phyloP scores from a whole-genome alignment of 805 yeast genomes.

The Yamadazyma olivae region DNA sequence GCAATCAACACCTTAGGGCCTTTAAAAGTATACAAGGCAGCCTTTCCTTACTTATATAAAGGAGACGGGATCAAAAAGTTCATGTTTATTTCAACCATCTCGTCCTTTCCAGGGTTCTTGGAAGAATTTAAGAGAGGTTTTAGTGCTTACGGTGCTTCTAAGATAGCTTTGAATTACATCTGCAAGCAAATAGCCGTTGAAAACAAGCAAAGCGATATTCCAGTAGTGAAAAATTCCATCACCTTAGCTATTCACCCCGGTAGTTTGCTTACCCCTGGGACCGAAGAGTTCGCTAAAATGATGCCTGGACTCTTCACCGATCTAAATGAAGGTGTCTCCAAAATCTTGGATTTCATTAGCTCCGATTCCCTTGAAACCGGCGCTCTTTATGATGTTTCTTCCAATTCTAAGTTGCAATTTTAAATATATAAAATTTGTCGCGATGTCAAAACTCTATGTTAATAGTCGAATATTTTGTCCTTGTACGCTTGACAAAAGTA shows the following conservation, averaged over 20 bases:
- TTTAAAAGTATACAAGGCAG: conserved; percentile 7
- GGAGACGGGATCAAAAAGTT: conserved; percentile 7
- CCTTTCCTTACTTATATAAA: conserved; percentile 6
- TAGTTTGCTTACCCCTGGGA: conserved; percentile 21
- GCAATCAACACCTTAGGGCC: conserved; percentile 7
- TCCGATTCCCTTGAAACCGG: not conserved
- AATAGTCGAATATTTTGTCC: no score
- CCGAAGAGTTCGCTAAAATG: not conserved
- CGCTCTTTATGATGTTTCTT: not conserved
- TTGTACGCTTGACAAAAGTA: no score
- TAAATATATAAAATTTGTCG: no score
- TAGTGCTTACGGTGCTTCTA: conserved; percentile 32
- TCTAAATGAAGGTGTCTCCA: not conserved
- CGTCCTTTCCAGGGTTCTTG: not conserved
- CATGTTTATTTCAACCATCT: conserved; percentile 14
- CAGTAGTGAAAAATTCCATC: not conserved
- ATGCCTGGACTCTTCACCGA: not conserved
- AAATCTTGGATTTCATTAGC: not conserved
- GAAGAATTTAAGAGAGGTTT: not conserved
- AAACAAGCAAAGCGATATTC: conserved; percentile 1
- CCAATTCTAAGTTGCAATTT: not conserved
- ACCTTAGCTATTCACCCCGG: conserved; percentile 36
- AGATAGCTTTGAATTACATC: conserved; percentile 32
- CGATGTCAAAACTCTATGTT: no score
- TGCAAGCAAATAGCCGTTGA: conserved; percentile 22